Evolutionary conservation across 2,329 filamentous ascomycete genomes (phyloP), one percentile per base, ranked within the genome.

Genomic region (Zelopaecilomyces penicillatus): DNA sequence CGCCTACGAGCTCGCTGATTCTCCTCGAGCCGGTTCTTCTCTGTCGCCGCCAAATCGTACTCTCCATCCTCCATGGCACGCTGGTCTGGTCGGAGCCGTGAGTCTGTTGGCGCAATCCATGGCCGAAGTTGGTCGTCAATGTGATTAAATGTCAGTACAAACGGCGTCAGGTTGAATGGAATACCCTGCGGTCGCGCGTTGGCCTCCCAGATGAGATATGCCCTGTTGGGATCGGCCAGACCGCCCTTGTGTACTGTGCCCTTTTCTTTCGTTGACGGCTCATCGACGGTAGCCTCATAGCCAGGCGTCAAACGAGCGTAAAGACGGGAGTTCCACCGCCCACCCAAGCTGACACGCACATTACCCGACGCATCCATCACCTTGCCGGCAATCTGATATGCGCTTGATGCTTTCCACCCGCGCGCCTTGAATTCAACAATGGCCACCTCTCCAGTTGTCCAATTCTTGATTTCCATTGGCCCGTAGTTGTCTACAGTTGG

Each of bases 401-500:
- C 90, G 43, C 86, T 94, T 0, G 85, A 87, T 3, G 88, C 89
- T 66, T 93, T 96, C 93, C 93, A 98, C 12, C 93, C 93, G 48
- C 91, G 84, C 10, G 88, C 76, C 65, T 97, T 97, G 73, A 98
- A 98, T 53, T 97, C 89, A 2, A 98, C 70, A 4, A 83, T 69
- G 52, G 87, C 91, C n/a, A 85, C 76, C 64, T 97, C 93, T 43
- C 93, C 91, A 1, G 91, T 98, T 0, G 83, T 95, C 83, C 86
- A 91, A 67, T 98, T 98, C 71, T 89, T 95, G 64, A 98, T 83
- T 62, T 96, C 89, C 87, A 98, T 97, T 1, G 83, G 75, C 1
- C 93, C 93, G 62, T 97, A 97, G 65, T 98, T 96, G 68, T 98
- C 93, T n/a, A 98, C 87, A 0, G 86, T 87, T 0, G 93, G 93